Evolutionary conservation across 768 basidiomycete genomes (phyloP).

Genomic region (Boletus sensibilis): DNA sequence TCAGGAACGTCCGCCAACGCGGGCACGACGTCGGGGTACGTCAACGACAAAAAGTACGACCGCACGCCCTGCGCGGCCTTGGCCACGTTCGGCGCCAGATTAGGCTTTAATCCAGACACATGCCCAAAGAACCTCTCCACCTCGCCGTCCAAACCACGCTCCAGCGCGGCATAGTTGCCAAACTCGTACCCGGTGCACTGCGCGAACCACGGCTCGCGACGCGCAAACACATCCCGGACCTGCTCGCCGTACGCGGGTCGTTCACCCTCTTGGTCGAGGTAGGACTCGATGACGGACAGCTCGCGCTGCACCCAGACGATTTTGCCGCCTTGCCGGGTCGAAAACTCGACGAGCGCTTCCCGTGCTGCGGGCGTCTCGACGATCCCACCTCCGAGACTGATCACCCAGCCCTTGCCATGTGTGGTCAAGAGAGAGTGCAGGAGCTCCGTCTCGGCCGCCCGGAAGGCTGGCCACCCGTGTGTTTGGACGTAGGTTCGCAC

Average conservation of each 20-base stretch:
- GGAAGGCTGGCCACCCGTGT: conserved; percentile 89
- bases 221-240: conserved; percentile 76
- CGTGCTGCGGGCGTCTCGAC: conserved; percentile 83
- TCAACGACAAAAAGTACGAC: conserved; percentile 92
- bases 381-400: conserved; percentile 93
- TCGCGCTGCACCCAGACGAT: conserved; percentile 86
- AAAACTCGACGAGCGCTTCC: conserved; percentile 66
- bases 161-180: conserved; percentile 61
- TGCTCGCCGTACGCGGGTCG: conserved; percentile 90
- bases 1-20: conserved; percentile 69
- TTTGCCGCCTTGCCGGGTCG: conserved; percentile 50
- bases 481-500: conserved; percentile 77
- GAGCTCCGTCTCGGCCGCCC: conserved; percentile 69
- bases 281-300: conserved; percentile 75
- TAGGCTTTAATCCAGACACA: conserved; percentile 70
- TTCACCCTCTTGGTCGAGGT: conserved; percentile 70
- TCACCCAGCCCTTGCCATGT: conserved; percentile 59
- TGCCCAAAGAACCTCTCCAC: conserved; percentile 86
- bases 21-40: conserved; percentile 82
- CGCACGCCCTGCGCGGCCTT: conserved; percentile 44
- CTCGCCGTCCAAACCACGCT: conserved; percentile 46
- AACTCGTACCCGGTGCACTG: conserved; percentile 84
- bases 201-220: conserved; percentile 84
- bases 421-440: conserved; percentile 64
- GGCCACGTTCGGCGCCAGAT: conserved; percentile 53